Conservation (phyloP, 176 grass and related monocot species). For the Eleusine coracana region DNA sequence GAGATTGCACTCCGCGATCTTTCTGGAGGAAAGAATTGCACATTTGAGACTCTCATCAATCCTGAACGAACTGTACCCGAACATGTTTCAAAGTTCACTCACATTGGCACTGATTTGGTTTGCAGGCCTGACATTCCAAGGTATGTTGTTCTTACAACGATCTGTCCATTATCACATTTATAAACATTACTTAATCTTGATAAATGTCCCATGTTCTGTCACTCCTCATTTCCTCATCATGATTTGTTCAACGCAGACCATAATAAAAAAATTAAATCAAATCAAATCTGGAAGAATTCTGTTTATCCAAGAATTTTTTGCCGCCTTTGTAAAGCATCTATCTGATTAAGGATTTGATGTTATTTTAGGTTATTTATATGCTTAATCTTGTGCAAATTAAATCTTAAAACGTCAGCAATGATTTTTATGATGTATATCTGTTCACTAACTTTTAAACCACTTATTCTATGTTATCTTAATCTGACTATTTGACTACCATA, state of each 20-base stretch:
- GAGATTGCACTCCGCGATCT: slow-evolving; percentile 77
- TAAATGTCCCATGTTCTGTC: neutral
- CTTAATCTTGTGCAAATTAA: neutral
- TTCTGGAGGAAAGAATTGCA: slow-evolving; percentile 76
- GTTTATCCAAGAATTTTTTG: neutral
- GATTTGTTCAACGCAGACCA: slow-evolving; percentile 9
- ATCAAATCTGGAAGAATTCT: neutral
- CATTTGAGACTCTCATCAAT: slow-evolving; percentile 85
- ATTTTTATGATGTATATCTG: neutral
- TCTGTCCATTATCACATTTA: neutral
- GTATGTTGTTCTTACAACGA: slow-evolving; percentile 34
- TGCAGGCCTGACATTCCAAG: slow-evolving; percentile 68
- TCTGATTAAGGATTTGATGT: neutral
- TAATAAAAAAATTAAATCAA: neutral
- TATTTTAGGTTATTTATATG: slow-evolving; percentile 17
- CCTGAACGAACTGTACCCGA: slow-evolving; percentile 44
- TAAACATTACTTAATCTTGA: neutral
- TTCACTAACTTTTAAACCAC: neutral
- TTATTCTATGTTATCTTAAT: slow-evolving; percentile 33
- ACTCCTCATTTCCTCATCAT: slow-evolving; percentile 8
- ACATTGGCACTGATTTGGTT: slow-evolving; percentile 61
- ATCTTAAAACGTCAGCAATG: neutral
- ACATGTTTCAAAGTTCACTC: neutral
- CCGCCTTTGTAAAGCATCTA: slow-evolving; percentile 1
- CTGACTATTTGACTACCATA: slow-evolving; percentile 46